A percentile compares a stretch with the other conserved stretches of the same genome.
These are phyloP conservation scores for Rubia peregrina DNA, from an alignment of 305 asterid species.

Conservation along the genomic window DNA sequence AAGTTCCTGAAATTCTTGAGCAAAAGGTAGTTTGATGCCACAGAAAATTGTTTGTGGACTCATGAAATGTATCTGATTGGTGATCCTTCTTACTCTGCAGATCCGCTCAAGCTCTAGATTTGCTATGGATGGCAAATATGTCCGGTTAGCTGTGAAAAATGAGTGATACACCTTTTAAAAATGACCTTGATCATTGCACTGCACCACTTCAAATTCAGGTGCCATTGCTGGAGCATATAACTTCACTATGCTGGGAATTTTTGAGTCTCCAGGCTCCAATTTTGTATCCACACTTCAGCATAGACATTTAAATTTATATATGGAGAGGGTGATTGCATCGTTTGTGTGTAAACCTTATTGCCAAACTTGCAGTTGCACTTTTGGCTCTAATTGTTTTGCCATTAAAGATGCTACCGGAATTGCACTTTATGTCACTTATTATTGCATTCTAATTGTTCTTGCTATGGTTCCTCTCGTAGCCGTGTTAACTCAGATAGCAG, in stretches of 20 bases:
- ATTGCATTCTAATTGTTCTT: not conserved
- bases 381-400: not conserved
- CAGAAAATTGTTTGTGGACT: not conserved
- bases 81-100: constrained; percentile 33
- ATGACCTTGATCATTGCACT: not conserved
- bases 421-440: not conserved
- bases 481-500: too few species aligned
- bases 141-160: constrained; percentile 44
- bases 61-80: not conserved
- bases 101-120: constrained; percentile 63
- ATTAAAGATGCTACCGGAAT: not conserved
- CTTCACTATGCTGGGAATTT: not conserved
- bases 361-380: not conserved
- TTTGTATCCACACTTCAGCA: not conserved
- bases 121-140: constrained; percentile 54
- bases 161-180: constrained; percentile 6
- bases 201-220: not conserved
- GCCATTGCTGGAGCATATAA: not conserved
- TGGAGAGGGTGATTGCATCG: not conserved
- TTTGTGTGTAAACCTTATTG: not conserved
- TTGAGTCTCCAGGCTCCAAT: not conserved
- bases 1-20: constrained; percentile 41
- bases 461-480: not conserved
- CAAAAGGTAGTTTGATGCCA: constrained; percentile 40
- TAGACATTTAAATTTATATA: not conserved